Conservation (phyloP, 768 basidiomycete species). For the Xanthoconium purpureum region DNA sequence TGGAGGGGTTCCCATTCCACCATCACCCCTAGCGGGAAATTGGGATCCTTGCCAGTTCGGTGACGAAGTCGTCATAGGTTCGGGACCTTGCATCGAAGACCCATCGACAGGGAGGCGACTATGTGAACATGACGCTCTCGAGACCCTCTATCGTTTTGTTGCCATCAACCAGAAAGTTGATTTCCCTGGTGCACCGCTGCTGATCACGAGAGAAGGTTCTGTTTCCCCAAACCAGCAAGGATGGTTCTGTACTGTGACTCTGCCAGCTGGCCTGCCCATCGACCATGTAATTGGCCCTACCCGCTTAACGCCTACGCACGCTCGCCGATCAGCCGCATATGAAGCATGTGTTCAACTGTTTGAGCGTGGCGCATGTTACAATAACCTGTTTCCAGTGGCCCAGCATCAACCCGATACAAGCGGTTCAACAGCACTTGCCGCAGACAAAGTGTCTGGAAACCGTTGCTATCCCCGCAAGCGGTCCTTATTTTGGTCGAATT, state of each 20-base stretch:
- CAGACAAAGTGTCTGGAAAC: constrained; percentile 39
- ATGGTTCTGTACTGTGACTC: constrained; percentile 48
- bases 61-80: constrained; percentile 35
- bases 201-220: constrained; percentile 24
- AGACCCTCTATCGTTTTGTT: constrained; percentile 53
- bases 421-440: constrained; percentile 11
- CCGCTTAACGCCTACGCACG: constrained; percentile 46
- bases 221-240: constrained; percentile 15
- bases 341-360: constrained; percentile 51
- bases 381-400: constrained; percentile 38
- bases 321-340: constrained; percentile 59
- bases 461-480: constrained; percentile 54
- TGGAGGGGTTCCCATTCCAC: constrained; percentile 41
- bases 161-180: constrained; percentile 19
- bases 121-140: constrained; percentile 54
- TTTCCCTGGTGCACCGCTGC: constrained; percentile 13
- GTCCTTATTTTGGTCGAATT: constrained; percentile 67
- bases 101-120: constrained; percentile 61
- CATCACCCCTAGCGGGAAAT: constrained; percentile 39
- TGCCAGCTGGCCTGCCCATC: constrained; percentile 44
- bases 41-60: constrained; percentile 45
- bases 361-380: constrained; percentile 50
- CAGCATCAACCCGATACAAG: neutral
- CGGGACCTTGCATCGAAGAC: constrained; percentile 48
- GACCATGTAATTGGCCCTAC: constrained; percentile 43